These are phyloP conservation scores for Penicillium salamii DNA, from an alignment of 495 filamentous ascomycete species.

Conservation along the genomic window DNA sequence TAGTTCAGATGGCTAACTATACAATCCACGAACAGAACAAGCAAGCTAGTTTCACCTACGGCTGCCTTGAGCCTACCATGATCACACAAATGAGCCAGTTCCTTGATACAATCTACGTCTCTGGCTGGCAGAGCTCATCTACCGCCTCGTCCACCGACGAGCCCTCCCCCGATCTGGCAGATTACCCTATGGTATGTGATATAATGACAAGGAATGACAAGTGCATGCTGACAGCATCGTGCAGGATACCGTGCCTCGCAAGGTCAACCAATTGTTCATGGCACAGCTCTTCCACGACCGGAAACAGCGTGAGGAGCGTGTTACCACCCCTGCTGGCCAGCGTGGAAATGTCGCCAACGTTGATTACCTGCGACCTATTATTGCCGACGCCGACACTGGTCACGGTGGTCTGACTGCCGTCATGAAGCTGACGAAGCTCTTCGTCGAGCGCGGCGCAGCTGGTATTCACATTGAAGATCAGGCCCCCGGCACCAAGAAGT, in stretches of 20 bases:
- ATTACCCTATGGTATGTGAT: slow-evolving; percentile 85
- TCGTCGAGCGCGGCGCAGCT: slow-evolving; percentile 93
- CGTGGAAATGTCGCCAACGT: slow-evolving; percentile 74
- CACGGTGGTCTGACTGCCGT: slow-evolving; percentile 95
- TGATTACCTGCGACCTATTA: slow-evolving; percentile 93
- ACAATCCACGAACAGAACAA: slow-evolving; percentile 52
- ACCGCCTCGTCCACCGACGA: slow-evolving; percentile 93
- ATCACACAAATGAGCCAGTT: slow-evolving; percentile 99
- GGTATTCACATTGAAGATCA: slow-evolving; percentile 99
- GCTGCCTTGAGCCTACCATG: slow-evolving; percentile 96
- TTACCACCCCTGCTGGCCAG: slow-evolving; percentile 71
- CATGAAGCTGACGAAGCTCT: slow-evolving; percentile 98
- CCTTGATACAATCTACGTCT: slow-evolving; percentile 97
- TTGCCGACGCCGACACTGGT: slow-evolving; percentile 96
- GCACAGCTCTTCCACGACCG: slow-evolving; percentile 99
- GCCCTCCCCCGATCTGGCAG: slow-evolving; percentile 94
- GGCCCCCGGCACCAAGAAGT: slow-evolving; percentile 98
- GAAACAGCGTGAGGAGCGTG: slow-evolving; percentile 93
- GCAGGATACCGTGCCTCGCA: slow-evolving; percentile 96
- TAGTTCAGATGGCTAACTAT: slow-evolving; percentile 2
- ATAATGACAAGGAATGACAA: neutral
- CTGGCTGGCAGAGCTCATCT: slow-evolving; percentile 97
- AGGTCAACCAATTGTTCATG: slow-evolving; percentile 94
- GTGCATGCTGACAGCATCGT: slow-evolving; percentile 1
- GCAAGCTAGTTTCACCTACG: slow-evolving; percentile 90